Evolutionary conservation across 176 grass and related monocot genomes (phyloP), one percentile per base, ranked within the genome.

Genomic region (Calamus simplicifolius): DNA sequence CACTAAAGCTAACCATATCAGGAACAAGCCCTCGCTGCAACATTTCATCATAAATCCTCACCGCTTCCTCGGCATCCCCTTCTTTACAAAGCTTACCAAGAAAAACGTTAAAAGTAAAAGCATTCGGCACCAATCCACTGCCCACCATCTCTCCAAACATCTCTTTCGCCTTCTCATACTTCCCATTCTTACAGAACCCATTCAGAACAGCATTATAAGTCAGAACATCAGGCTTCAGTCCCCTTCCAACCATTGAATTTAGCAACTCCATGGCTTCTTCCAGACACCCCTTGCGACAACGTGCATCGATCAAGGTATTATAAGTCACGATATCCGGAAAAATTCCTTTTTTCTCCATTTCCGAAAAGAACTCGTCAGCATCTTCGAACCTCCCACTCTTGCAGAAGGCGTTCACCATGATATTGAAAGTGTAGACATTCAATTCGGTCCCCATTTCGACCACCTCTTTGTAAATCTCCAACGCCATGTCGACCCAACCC

Each of bases 361-460:
- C 92, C 12, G 67, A 71, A 56, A 97, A 52, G 31, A 91, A 69
- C 14, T 56, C 2, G 6, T 73, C 67, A 13, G 64, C 72, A 73
- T 82, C 56, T 19, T 70, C 75, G 52, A 91, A 85, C 56, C 67
- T 83, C 3, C 85, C 69, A 52, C 67, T 19, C 61, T 88, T 91
- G 18, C 87, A 97, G 71, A 85, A 71, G 75, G 71, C 85, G 75
- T 91, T 89, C 18, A 88, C 87, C 83, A 91, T 91, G 70, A 97
- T 88, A 68, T 97, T 97, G 0, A 97, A 77, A 54, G 84, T 97
- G 62, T 97, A 97, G 10, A 59, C 29, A 69, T 97, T 91, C 51
- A 87, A 71, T 77, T 80, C 66, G 0, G 56, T 72, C 62, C 49
- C 51, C 43, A 80, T 82, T 61, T 72, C 71, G 23, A 97, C 50